Evolutionary conservation across 768 basidiomycete genomes (phyloP).

Genomic region (Lactarius evosmus): DNA sequence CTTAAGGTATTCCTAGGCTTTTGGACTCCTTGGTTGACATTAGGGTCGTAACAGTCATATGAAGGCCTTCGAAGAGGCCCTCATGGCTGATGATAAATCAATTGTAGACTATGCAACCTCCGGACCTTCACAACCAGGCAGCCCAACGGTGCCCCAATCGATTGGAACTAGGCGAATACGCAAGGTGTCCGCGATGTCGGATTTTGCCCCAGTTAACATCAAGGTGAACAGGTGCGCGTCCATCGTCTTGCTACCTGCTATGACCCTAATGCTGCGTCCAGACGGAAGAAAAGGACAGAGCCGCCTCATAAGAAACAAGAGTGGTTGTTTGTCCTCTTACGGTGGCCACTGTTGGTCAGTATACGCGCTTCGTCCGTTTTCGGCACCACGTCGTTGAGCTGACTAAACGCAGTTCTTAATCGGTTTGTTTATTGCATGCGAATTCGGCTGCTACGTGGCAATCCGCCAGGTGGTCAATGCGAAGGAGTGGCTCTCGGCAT

Average conservation of each 20-base stretch:
- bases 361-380: not conserved
- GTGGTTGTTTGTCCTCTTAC: slow-evolving; percentile 69
- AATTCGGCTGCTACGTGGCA: slow-evolving; percentile 84
- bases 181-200: slow-evolving; percentile 80
- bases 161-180: slow-evolving; percentile 50
- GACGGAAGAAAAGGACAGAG: slow-evolving; percentile 38
- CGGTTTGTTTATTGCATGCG: slow-evolving; percentile 73
- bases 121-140: slow-evolving; percentile 31
- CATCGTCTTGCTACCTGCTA: not conserved
- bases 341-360: slow-evolving; percentile 84
- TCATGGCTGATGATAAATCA: slow-evolving; percentile 56
- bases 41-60: slow-evolving; percentile 48
- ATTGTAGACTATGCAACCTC: slow-evolving; percentile 37
- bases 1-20: slow-evolving; percentile 6
- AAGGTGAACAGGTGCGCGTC: slow-evolving; percentile 64
- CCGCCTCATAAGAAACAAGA: slow-evolving; percentile 53
- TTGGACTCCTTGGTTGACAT: not conserved
- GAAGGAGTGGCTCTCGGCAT: slow-evolving; percentile 90
- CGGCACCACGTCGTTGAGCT: not conserved
- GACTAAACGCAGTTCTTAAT: slow-evolving; percentile 62
- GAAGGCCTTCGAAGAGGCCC: slow-evolving; percentile 71
- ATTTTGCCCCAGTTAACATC: slow-evolving; percentile 88
- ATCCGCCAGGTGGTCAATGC: slow-evolving; percentile 92
- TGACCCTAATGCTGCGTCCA: slow-evolving; percentile 16
- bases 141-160: slow-evolving; percentile 26